A percentile compares a stretch with the other conserved stretches of the same genome.
These are phyloP conservation scores for Curvularia spicifera DNA, from an alignment of 2,329 filamentous ascomycete species.

Conservation along the genomic window DNA sequence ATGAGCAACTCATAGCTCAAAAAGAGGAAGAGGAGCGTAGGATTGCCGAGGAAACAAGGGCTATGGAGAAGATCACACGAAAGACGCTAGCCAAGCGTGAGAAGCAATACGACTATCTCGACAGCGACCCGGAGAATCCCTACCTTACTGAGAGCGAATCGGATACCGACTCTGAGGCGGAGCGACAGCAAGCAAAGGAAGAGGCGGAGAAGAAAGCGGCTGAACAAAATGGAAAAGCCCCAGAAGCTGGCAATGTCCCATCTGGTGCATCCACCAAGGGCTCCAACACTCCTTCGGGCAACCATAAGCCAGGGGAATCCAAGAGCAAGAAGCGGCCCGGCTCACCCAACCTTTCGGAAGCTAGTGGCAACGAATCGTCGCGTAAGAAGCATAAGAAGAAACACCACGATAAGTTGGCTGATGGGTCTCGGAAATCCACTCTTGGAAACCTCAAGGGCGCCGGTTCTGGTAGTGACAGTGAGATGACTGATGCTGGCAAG, in stretches of 20 bases:
- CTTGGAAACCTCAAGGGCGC: constrained; percentile 49
- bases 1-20: constrained; percentile 63
- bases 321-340: constrained; percentile 78
- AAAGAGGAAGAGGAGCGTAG: constrained; percentile 71
- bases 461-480: constrained; percentile 73
- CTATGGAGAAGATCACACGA: constrained; percentile 75
- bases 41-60: constrained; percentile 71
- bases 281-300: constrained; percentile 69
- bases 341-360: constrained; percentile 86
- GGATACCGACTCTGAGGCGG: constrained; percentile 65
- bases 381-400: constrained; percentile 64
- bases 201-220: constrained; percentile 58
- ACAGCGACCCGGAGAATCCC: constrained; percentile 69
- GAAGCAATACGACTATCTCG: constrained; percentile 86
- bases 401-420: constrained; percentile 32
- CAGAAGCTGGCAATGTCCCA: constrained; percentile 53
- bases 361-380: constrained; percentile 87
- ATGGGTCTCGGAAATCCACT: constrained; percentile 36
- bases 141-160: constrained; percentile 44
- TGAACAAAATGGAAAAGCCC: constrained; percentile 55
- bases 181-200: constrained; percentile 65
- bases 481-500: constrained; percentile 71
- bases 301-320: constrained; percentile 57
- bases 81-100: constrained; percentile 86
- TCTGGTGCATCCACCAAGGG: constrained; percentile 72